Evolutionary conservation across 2,329 filamentous ascomycete species (phyloP), one percentile per base, ranked within the genome.

Genomic region (Fusarium decemcellulare): DNA sequence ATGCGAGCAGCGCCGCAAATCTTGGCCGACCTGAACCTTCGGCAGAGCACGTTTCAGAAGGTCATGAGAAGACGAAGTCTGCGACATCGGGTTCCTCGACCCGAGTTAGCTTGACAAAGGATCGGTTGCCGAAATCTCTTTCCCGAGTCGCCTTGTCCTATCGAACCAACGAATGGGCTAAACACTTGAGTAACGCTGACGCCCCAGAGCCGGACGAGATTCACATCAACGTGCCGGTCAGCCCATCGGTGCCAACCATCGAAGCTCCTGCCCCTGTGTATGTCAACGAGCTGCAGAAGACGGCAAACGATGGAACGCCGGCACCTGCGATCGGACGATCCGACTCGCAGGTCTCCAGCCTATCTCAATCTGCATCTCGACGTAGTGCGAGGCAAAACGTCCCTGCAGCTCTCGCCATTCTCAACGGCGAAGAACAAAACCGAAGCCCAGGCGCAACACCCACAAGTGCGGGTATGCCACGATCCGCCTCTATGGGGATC

Each of bases 161-260:
- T 76, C 89, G 95, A 61, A 98, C 94, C 2, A 97, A 97, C 70
- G 95, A 98, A 81, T 98, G 95, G 95, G 94, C 94, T 0, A 98
- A 97, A 78, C 94, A 97, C 78, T 85, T 97, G 11, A 90, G 90
- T 67, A 83, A 87, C 43, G 94, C 95, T 8, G 95, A 98, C 15
- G 82, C 83, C 6, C 94, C 94, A 2, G 87, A 90, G 50, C 79
- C 87, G 1, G 91, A 93, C 8, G 86, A 89, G 2, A 78, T 92
- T 12, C 83, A 87, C 27, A 76, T 88, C 5, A 75, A 85, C 67
- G 78, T 85, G 72, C 52, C 61, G 8, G 55, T 46, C 36, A 52
- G 34, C 18, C 46, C 52, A 40, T 43, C 18, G 8, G 30, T 47
- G 18, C 53, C 62, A 11, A 46, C 61, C 4, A 46, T 46, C 74